phyloP scores from a whole-genome alignment of 306 rosid genomes.

The Cucumis melo region DNA sequence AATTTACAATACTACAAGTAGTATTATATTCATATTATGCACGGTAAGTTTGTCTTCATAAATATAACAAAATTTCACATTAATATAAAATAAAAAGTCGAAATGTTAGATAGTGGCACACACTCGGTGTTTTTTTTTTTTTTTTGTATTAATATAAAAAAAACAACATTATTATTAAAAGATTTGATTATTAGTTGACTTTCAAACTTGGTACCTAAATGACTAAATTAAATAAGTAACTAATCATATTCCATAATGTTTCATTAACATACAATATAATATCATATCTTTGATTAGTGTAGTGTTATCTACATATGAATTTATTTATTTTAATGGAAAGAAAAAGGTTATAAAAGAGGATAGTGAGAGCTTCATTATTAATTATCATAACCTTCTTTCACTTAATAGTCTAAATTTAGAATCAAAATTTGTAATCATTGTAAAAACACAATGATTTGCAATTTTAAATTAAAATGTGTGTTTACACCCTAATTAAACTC shows the following conservation, averaged over 20 bases:
- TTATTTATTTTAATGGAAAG: background rate
- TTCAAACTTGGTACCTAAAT: background rate
- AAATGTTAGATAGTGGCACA: no score
- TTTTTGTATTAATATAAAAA: no score
- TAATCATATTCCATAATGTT: background rate
- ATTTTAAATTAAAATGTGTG: background rate
- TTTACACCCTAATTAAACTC: background rate
- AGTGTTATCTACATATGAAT: background rate
- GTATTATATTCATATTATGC: no score
- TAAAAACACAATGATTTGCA: background rate
- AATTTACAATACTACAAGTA: no score
- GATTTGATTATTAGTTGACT: background rate
- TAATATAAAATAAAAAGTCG: no score
- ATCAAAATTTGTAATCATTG: background rate
- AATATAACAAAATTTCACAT: no score
- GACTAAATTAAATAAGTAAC: background rate
- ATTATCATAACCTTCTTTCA: background rate
- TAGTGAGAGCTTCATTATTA: background rate
- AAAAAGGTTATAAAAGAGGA: background rate
- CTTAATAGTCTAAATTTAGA: background rate
- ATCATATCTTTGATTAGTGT: background rate
- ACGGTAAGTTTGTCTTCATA: no score
- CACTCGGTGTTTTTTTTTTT: no score
- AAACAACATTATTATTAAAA: background rate
- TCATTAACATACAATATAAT: background rate